Base-by-base conservation (phyloP, 148 eudicot species). In the Pharnaceum exiguum region DNA sequence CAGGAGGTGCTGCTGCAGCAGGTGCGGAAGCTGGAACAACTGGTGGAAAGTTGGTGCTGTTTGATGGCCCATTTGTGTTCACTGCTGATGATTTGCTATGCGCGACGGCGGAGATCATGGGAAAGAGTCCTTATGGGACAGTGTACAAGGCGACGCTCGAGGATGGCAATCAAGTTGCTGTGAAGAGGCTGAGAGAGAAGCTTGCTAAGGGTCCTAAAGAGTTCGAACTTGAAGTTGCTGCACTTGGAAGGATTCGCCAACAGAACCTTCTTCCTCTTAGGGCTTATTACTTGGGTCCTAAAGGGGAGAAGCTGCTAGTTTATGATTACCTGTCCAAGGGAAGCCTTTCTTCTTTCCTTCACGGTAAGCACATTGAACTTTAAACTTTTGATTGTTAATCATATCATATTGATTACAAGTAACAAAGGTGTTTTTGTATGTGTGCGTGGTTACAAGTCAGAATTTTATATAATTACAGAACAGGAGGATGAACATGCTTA, bases 61-160 rank as follows among this genome's bases (percentile, higher is more conserved):
- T 91, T 36, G 96, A 88, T 30, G 98, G 96, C 0, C 87, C 87
- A 30, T 73, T 87, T 15, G 88, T 83, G 63, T 91, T 91, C 62
- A 79, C 90, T 17, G 90, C 96, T 9, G 96, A 91, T 62, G 94
- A 91, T 64, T 77, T 91, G 63, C 47, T 91, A 38, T 84, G 96
- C 44, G 98, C 98, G 9, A 82, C 96, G 0, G 96, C 98, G 1
- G 96, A 87, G 62, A 79, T 88, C 27, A 82, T 91, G 96, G 98
- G 96, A 22, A 91, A 91, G 79, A 85, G 86, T 43, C 75, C 81
- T 0, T 87, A 73, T 26, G 98, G 98, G 24, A 91, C 96, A 0
- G 82, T 83, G 4, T 91, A 91, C 57, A 91, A 85, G 76, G 98
- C 96, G 5, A 79, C 90, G 2, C 69, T 91, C 52, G 98, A 88